Evolutionary conservation across 345 rosid species (phyloP).

Genomic region (Salix caprea): DNA sequence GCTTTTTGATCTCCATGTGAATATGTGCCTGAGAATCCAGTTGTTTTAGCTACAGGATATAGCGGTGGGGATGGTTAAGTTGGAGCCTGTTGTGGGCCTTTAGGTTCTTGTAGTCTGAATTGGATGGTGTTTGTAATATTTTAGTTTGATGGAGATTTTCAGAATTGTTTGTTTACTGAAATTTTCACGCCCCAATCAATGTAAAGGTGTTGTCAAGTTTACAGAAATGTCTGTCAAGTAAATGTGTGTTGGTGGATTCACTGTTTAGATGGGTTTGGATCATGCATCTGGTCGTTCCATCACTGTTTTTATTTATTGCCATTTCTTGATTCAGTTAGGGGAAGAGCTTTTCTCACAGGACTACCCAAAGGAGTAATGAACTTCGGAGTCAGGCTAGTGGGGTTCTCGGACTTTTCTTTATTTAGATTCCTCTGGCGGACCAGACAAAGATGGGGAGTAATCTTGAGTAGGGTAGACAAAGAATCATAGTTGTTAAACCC

Average conservation of each 20-base stretch:
- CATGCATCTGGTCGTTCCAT: neutral
- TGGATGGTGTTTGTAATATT: neutral
- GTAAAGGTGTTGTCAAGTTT: neutral
- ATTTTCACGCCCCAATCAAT: neutral
- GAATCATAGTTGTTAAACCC: too few species aligned
- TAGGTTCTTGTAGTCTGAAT: neutral
- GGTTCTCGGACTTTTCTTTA: neutral
- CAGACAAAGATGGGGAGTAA: neutral
- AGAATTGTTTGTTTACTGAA: neutral
- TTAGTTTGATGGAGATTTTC: neutral
- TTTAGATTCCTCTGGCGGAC: neutral
- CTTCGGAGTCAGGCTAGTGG: conserved; percentile 1
- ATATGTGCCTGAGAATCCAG: neutral
- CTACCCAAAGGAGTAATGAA: conserved; percentile 10
- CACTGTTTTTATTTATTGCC: conserved; percentile 11
- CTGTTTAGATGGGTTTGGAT: neutral
- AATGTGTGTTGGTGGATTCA: neutral
- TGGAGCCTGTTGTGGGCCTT: neutral
- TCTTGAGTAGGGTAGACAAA: neutral
- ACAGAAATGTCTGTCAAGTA: neutral
- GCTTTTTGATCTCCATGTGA: neutral
- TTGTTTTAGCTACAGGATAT: neutral
- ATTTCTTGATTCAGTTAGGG: conserved; percentile 23
- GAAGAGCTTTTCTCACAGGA: conserved; percentile 8
- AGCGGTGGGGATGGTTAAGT: neutral